phyloP scores from a whole-genome alignment of 148 eudicot genomes.

The Bassia scoparia region DNA sequence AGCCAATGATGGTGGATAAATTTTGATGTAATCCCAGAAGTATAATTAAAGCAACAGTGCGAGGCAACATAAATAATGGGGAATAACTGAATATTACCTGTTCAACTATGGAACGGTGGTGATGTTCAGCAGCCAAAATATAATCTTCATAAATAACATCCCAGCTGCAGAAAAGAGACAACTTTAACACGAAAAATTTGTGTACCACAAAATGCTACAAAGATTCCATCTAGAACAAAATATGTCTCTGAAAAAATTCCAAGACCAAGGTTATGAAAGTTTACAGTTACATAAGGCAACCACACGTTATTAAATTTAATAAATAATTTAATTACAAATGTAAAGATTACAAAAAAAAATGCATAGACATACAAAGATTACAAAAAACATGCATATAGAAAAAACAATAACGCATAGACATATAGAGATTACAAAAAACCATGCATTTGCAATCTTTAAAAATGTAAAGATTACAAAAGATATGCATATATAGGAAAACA shows the following conservation, averaged over 20 bases:
- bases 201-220: constrained; percentile 1
- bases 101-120: constrained; percentile 89
- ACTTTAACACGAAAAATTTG: constrained; percentile 18
- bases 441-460: no score
- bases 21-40: background rate
- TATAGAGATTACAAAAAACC: no score
- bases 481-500: no score
- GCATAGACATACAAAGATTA: no score
- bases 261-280: background rate
- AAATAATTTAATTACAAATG: no score
- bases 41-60: background rate
- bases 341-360: background rate
- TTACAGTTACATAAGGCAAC: constrained; percentile 5
- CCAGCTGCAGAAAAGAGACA: constrained; percentile 55
- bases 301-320: background rate
- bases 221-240: background rate
- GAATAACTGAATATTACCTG: constrained; percentile 46
- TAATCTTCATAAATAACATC: constrained; percentile 97
- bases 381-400: no score
- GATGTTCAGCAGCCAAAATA: constrained; percentile 91
- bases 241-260: constrained; percentile 2
- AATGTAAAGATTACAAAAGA: no score
- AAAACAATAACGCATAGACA: no score
- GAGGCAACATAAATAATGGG: background rate
- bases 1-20: background rate